Base-by-base conservation (phyloP, 75 land plant genomes). In the Gnetum montanum region DNA sequence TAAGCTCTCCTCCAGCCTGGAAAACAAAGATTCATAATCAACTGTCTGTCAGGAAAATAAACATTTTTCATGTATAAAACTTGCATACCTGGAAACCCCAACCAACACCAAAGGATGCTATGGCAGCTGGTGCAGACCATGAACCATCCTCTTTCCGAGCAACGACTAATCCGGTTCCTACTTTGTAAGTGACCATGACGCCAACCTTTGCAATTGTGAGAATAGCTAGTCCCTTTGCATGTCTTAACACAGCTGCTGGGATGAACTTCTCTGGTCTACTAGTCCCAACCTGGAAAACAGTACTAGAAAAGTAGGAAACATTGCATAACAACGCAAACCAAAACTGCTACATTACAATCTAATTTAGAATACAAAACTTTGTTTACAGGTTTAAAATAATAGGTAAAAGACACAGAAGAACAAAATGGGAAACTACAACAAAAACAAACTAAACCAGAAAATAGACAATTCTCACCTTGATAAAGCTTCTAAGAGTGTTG, bases 51-150 rank as follows among this genome's bases (percentile, higher is more conserved):
- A 8, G 4, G 23, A 6, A 8, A 43, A n/a, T n/a, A n/a, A n/a
- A n/a, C 55, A 8, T 33, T 22, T 22, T 15, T 26, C 1, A 30
- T 2, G 19, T 23, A 33, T 24, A 40, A 2, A 8, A 41, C 16
- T 24, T 54, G 37, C 10, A 56, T 35, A 90, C 99, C 88, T 95
- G 99, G 53, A 79, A 77, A 25, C 99, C 99, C 99, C 99, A 95
- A 43, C 99, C 97, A 49, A 90, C 31, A 30, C 99, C 99, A 63
- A 78, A 69, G 20, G 96, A 74, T 37, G 97, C 73, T 43, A 95
- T 77, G 27, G 99, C 99, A 30, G 92, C 83, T 3, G 99, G 99
- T 12, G 99, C 73, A 66, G 99, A 95, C 99, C 99, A 95, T 46
- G 99, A 71, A 11, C 97, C 97, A 76, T 90, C 96, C 34, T 69